Conservation (phyloP, 1,284 basidiomycete species). For the Hemileia vastatrix region DNA sequence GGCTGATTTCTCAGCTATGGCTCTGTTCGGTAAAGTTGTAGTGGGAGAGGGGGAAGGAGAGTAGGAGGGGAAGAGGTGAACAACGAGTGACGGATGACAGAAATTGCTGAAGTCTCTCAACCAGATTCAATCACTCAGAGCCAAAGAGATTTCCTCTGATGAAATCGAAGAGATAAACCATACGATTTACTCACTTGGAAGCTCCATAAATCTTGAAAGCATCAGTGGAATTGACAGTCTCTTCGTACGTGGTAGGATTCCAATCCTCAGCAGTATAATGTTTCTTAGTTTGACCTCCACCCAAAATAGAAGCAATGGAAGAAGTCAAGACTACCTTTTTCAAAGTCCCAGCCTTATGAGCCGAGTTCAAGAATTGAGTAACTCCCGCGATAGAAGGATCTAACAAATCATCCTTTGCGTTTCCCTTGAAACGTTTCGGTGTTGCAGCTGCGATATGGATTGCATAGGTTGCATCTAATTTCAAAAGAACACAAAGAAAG, state of each 20-base stretch:
- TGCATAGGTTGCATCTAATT: neutral
- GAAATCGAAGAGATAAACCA: no score
- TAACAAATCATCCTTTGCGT: conserved; percentile 5
- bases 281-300: neutral
- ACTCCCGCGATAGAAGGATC: neutral
- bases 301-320: neutral
- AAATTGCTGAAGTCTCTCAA: no score
- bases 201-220: conserved; percentile 4
- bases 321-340: neutral
- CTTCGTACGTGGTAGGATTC: neutral
- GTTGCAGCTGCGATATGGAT: neutral
- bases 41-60: no score
- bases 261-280: neutral
- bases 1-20: conserved; percentile 1
- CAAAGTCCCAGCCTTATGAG: neutral
- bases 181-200: conserved; percentile 3
- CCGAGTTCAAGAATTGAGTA: neutral
- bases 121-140: no score
- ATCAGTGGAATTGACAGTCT: neutral
- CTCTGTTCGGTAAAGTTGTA: no score
- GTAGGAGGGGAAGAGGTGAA: no score
- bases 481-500: neutral
- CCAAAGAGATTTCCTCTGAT: no score
- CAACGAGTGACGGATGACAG: no score
- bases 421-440: neutral